These are phyloP conservation scores for Aspergillus uvarum DNA, from an alignment of 2,329 filamentous ascomycete species.

Conservation along the genomic window DNA sequence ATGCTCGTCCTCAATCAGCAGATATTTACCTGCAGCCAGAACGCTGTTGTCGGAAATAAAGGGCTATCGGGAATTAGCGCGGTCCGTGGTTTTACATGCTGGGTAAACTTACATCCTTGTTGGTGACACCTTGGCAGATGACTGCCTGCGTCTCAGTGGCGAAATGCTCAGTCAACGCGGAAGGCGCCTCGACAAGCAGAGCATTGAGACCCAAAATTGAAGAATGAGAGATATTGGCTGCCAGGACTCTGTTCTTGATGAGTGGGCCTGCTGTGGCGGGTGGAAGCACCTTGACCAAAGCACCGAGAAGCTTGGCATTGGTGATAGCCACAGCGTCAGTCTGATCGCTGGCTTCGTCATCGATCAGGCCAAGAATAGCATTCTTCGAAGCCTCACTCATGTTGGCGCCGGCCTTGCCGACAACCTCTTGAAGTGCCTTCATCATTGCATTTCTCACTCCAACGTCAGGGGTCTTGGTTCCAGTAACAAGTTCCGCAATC, in stretches of 20 bases:
- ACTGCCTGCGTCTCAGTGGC: constrained; percentile 73
- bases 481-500: constrained; percentile 89
- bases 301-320: constrained; percentile 84
- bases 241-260: constrained; percentile 74
- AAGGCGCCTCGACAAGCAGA: constrained; percentile 76
- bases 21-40: constrained; percentile 85
- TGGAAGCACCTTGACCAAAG: constrained; percentile 82
- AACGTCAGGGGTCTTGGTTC: constrained; percentile 81
- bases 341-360: constrained; percentile 73
- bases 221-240: constrained; percentile 69
- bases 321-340: constrained; percentile 81
- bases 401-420: constrained; percentile 88
- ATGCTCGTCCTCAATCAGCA: constrained; percentile 63
- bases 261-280: constrained; percentile 63
- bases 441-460: constrained; percentile 95
- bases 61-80: constrained; percentile 51
- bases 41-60: constrained; percentile 86
- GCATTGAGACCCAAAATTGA: constrained; percentile 88
- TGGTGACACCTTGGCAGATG: constrained; percentile 75
- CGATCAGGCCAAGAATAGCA: constrained; percentile 85
- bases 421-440: constrained; percentile 92
- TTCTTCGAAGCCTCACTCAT: constrained; percentile 90
- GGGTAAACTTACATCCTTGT: constrained; percentile 65
- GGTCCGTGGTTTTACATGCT: not conserved
- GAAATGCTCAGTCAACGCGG: constrained; percentile 66